Base-by-base conservation (phyloP, 768 basidiomycete genomes). In the Tylopilus plumbeoviolaceoides region DNA sequence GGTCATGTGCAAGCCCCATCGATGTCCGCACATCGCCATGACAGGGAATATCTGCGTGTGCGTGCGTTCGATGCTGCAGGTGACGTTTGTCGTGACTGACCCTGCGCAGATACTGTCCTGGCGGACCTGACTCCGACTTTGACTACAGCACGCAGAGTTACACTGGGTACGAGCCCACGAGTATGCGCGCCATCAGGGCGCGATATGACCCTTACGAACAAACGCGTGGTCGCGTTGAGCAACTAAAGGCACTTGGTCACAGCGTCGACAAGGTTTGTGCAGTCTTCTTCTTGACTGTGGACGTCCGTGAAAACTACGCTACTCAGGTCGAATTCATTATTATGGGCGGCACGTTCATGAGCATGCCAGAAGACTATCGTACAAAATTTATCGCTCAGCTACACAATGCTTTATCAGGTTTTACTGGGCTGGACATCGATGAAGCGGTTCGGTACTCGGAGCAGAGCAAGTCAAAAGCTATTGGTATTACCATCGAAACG, bases 311-410 rank as follows among this genome's bases (percentile, higher is more conserved):
- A 28, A n/a, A 21, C 18, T 9, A 48, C 30, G 27, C 20, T n/a
- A 36, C 46, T 33, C 48, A 90, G 89, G 87, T 92, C 28, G 90
- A 91, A 61, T 89, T 86, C 60, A 98, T 97, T 58, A 79, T 95
- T 56, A 98, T 98, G 97, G 97, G 97, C 21, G 97, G 97, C 42
- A 99, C 97, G 11, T 99, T 99, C 71, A 98, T 99, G 94, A 98
- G 95, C 65, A 95, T 98, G 89, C 90, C 95, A 35, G 94, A 98
- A 69, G 91, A 93, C 42, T 98, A 99, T 68, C 82, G 97, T 55
- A 84, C 83, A 55, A 85, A 89, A 58, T 99, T 99, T 59, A 81
- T 98, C 50, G 94, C 95, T 1, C 95, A 98, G 56, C 76, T 99
- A 50, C 97, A 98, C 69, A 98, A 98, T 68, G 95, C 97, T 1